Evolutionary conservation across 106 monocot species (phyloP).

Genomic region (Amphibolis antarctica): DNA sequence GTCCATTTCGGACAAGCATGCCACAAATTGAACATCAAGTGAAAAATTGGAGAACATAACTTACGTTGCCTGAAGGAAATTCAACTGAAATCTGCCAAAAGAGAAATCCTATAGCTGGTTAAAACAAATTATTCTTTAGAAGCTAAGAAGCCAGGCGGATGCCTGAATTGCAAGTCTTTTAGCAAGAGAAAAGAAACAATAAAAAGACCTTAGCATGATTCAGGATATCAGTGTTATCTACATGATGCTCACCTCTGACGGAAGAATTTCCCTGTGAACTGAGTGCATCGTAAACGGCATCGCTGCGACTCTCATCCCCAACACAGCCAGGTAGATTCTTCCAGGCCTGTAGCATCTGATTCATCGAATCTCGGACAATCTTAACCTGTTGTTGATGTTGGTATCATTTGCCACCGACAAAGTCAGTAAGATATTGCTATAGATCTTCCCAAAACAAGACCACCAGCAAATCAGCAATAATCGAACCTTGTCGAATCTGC

Average conservation of each 20-base stretch:
- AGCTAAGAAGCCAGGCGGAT: too few relatives aligned
- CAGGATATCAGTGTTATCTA: background rate
- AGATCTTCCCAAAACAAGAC: too few relatives aligned
- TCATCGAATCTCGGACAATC: conserved; percentile 88
- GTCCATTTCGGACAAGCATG: too few relatives aligned
- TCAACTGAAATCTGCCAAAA: too few relatives aligned
- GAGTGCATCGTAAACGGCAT: background rate
- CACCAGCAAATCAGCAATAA: too few relatives aligned
- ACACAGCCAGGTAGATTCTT: conserved; percentile 43
- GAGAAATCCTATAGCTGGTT: too few relatives aligned
- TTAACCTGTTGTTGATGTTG: conserved; percentile 58
- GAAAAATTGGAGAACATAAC: too few relatives aligned
- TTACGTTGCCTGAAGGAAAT: too few relatives aligned
- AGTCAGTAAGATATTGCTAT: too few relatives aligned
- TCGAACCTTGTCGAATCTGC: conserved; percentile 70
- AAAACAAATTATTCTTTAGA: too few relatives aligned
- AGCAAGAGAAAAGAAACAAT: background rate
- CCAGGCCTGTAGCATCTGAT: conserved; percentile 78
- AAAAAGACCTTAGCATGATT: too few relatives aligned
- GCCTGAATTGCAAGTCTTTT: background rate
- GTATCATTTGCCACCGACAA: background rate
- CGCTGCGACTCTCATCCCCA: conserved; percentile 10
- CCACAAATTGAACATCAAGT: too few relatives aligned
- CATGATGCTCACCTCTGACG: background rate
- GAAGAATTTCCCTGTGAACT: conserved; percentile 19